Conservation (phyloP, 768 basidiomycete species). For the Cubamyces lactineus region DNA sequence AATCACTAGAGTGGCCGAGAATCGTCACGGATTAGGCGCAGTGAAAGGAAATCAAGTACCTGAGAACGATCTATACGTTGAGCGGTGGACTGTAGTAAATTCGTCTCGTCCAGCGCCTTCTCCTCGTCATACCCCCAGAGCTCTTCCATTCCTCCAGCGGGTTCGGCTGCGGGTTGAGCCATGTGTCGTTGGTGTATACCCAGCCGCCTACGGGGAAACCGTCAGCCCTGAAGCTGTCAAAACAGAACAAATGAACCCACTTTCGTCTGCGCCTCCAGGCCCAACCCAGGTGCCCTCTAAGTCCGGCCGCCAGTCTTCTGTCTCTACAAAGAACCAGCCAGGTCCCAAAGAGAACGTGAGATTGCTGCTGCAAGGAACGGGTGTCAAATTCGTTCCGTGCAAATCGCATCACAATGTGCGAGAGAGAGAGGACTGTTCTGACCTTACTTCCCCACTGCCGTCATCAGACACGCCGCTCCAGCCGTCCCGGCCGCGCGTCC, state of each 20-base stretch:
- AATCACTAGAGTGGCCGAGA: too few relatives aligned
- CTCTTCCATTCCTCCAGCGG: constrained; percentile 48
- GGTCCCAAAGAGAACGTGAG: constrained; percentile 77
- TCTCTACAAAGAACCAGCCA: constrained; percentile 75
- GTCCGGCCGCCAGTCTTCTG: constrained; percentile 80
- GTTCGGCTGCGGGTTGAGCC: constrained; percentile 55
- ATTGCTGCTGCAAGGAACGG: constrained; percentile 59
- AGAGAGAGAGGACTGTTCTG: constrained; percentile 31
- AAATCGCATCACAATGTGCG: constrained; percentile 7
- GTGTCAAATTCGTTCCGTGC: neutral
- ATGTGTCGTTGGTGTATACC: constrained; percentile 80
- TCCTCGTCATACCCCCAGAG: constrained; percentile 55
- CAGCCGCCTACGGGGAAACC: constrained; percentile 58
- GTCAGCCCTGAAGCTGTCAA: constrained; percentile 14
- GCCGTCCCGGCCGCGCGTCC: constrained; percentile 74
- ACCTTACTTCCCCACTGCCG: constrained; percentile 65
- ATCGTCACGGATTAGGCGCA: too few relatives aligned
- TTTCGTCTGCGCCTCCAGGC: constrained; percentile 38
- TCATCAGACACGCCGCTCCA: constrained; percentile 59
- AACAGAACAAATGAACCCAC: constrained; percentile 29
- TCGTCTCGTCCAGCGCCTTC: constrained; percentile 71
- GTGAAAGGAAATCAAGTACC: too few relatives aligned
- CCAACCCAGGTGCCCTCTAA: constrained; percentile 58
- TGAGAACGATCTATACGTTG: neutral
- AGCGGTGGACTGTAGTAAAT: constrained; percentile 49